These are phyloP conservation scores for Zelopaecilomyces penicillatus DNA, from an alignment of 2,329 filamentous ascomycete species.

Conservation along the genomic window DNA sequence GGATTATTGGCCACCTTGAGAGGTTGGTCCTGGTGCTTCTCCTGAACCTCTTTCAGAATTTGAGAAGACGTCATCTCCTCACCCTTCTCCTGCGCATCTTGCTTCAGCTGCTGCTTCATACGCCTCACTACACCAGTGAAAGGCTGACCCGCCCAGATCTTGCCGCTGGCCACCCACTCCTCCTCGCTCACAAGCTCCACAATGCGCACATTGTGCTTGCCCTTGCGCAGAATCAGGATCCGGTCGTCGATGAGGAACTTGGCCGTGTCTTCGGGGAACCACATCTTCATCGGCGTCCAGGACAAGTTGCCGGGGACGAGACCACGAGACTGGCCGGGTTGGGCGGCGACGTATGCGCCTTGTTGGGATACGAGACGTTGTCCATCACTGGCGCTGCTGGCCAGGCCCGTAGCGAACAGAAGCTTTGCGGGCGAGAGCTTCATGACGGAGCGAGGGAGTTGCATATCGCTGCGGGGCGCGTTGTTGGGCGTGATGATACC, in stretches of 20 bases:
- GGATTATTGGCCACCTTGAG: conserved; percentile 32
- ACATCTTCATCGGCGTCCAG: conserved; percentile 54
- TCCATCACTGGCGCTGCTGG: conserved; percentile 46
- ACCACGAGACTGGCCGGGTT: conserved; percentile 34
- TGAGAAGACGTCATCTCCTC: conserved; percentile 18
- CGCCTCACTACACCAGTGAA: conserved; percentile 39
- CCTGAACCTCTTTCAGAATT: conserved; percentile 20
- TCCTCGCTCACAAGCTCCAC: conserved; percentile 51
- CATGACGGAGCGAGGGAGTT: conserved; percentile 51
- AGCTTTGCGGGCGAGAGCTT: conserved; percentile 49
- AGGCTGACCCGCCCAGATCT: conserved; percentile 45
- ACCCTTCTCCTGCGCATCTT: conserved; percentile 25
- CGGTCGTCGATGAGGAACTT: conserved; percentile 53
- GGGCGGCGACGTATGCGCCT: conserved; percentile 53
- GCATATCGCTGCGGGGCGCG: conserved; percentile 44
- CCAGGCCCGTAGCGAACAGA: conserved; percentile 52
- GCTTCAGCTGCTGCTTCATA: conserved; percentile 29
- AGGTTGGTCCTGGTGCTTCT: conserved; percentile 14
- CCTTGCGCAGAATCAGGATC: conserved; percentile 52
- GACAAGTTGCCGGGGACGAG: conserved; percentile 43
- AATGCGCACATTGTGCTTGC: conserved; percentile 55
- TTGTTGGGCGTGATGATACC: conserved; percentile 36
- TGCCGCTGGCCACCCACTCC: conserved; percentile 40
- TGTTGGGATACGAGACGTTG: conserved; percentile 46
- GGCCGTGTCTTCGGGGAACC: conserved; percentile 47